Percentiles rank a stretch among this genome's conserved stretches.
These are phyloP conservation scores for Diaporthe batatas DNA, from an alignment of 2,329 filamentous ascomycete species.

Conservation along the genomic window DNA sequence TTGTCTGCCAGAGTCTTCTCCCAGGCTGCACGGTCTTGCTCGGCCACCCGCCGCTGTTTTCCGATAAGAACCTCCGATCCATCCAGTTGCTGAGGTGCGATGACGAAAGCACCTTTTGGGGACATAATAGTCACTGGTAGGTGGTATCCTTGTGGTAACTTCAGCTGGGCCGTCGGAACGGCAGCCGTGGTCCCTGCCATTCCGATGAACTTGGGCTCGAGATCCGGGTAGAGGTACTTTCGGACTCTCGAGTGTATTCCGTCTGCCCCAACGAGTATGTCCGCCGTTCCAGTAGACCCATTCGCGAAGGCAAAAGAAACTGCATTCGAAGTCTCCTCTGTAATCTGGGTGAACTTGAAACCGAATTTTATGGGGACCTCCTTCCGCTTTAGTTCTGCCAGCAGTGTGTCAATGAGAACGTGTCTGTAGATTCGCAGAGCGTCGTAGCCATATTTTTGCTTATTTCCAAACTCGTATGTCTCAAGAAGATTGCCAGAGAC, in stretches of 20 bases:
- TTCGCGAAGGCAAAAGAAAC: slow-evolving; percentile 64
- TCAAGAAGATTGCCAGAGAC: slow-evolving; percentile 51
- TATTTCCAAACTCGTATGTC: slow-evolving; percentile 62
- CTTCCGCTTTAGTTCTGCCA: slow-evolving; percentile 54
- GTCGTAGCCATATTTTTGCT: slow-evolving; percentile 63
- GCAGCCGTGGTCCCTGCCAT: slow-evolving; percentile 54
- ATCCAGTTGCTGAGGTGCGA: slow-evolving; percentile 62
- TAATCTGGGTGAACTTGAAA: slow-evolving; percentile 61
- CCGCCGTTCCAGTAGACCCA: slow-evolving; percentile 55
- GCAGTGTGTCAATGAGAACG: slow-evolving; percentile 63
- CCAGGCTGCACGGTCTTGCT: slow-evolving; percentile 59
- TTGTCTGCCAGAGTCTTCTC: slow-evolving; percentile 56
- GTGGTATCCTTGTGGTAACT: slow-evolving; percentile 51
- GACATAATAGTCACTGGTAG: slow-evolving; percentile 60
- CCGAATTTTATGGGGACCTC: slow-evolving; percentile 60
- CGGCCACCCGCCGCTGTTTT: slow-evolving; percentile 55
- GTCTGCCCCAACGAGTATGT: slow-evolving; percentile 68
- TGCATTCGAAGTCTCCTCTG: slow-evolving; percentile 53
- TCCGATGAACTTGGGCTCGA: slow-evolving; percentile 64
- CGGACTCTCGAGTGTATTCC: slow-evolving; percentile 71
- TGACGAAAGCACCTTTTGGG: slow-evolving; percentile 61
- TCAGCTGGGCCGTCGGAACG: slow-evolving; percentile 54
- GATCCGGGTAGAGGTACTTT: slow-evolving; percentile 62
- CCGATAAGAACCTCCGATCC: slow-evolving; percentile 64
- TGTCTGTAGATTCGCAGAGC: slow-evolving; percentile 68